phyloP scores from a whole-genome alignment of 768 basidiomycete genomes.

The Nidularia sp. region DNA sequence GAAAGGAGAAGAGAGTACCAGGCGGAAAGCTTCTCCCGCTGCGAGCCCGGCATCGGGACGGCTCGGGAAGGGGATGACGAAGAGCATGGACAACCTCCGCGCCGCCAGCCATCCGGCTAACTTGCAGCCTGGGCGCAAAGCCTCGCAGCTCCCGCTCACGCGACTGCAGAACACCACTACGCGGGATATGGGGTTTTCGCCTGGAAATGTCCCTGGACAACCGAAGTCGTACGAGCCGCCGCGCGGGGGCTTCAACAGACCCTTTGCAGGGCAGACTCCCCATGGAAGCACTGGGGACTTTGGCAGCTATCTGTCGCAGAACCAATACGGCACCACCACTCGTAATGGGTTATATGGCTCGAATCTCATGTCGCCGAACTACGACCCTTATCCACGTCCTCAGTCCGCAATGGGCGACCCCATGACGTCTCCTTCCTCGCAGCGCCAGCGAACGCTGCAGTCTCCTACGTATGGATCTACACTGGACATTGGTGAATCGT shows the following conservation, averaged over 20 bases:
- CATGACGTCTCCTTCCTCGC: constrained; percentile 32
- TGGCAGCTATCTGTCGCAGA: neutral
- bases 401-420: constrained; percentile 56
- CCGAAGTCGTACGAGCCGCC: constrained; percentile 42
- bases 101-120: constrained; percentile 26
- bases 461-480: constrained; percentile 32
- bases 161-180: constrained; percentile 16
- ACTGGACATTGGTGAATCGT: constrained; percentile 28
- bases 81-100: constrained; percentile 57
- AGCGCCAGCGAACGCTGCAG: constrained; percentile 24
- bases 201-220: constrained; percentile 20
- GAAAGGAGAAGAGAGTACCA: constrained; percentile 42
- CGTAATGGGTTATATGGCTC: constrained; percentile 11
- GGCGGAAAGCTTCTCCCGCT: constrained; percentile 22
- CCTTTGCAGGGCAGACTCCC: constrained; percentile 38
- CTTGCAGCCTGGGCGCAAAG: constrained; percentile 19
- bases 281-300: constrained; percentile 27
- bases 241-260: constrained; percentile 24
- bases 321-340: constrained; percentile 15
- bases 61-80: constrained; percentile 27
- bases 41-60: constrained; percentile 25
- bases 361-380: constrained; percentile 35
- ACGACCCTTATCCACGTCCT: constrained; percentile 61
- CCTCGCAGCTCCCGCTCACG: constrained; percentile 6
- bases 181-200: constrained; percentile 18